Percentiles rank a stretch among this genome's conserved stretches.
These are phyloP conservation scores for Rhododendron henanense DNA, from an alignment of 148 eudicot genomes.

Conservation along the genomic window DNA sequence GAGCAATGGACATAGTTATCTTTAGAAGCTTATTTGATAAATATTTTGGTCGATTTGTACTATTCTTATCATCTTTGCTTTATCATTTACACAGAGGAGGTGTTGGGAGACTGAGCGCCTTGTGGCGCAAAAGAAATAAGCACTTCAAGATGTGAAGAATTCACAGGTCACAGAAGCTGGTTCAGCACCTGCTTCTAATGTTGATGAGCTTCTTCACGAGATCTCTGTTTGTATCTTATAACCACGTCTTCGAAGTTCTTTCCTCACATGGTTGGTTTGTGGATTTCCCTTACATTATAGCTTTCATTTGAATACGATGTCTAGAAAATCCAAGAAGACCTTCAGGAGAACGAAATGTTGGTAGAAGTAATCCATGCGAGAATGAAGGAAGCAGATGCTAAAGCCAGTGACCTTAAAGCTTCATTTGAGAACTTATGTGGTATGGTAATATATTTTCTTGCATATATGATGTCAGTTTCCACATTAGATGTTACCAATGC, in stretches of 20 bases:
- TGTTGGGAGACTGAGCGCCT: slow-evolving; percentile 38
- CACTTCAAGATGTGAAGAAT: slow-evolving; percentile 57
- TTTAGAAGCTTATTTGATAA: neutral
- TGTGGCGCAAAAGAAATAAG: slow-evolving; percentile 37
- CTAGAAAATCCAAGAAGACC: slow-evolving; percentile 51
- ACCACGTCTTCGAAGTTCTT: slow-evolving; percentile 1
- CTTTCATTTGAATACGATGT: slow-evolving; percentile 13
- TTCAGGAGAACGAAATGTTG: slow-evolving; percentile 45
- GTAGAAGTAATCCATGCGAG: slow-evolving; percentile 36
- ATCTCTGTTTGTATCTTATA: slow-evolving; percentile 47
- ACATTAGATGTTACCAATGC: neutral
- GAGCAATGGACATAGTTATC: neutral
- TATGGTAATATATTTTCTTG: slow-evolving; percentile 24
- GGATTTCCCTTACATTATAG: neutral
- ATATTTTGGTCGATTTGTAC: neutral
- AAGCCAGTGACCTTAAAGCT: slow-evolving; percentile 44
- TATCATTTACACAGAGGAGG: slow-evolving; percentile 43
- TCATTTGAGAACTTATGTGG: slow-evolving; percentile 64
- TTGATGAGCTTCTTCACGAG: slow-evolving; percentile 72
- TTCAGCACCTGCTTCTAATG: slow-evolving; percentile 43
- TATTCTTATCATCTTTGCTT: slow-evolving; percentile 11
- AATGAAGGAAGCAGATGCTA: slow-evolving; percentile 44
- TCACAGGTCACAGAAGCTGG: slow-evolving; percentile 49
- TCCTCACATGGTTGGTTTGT: neutral
- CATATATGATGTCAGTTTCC: neutral